Evolutionary conservation across 805 yeast genomes (phyloP), one percentile per base, ranked within the genome.

Genomic region (Candida khao-thaluensis): DNA sequence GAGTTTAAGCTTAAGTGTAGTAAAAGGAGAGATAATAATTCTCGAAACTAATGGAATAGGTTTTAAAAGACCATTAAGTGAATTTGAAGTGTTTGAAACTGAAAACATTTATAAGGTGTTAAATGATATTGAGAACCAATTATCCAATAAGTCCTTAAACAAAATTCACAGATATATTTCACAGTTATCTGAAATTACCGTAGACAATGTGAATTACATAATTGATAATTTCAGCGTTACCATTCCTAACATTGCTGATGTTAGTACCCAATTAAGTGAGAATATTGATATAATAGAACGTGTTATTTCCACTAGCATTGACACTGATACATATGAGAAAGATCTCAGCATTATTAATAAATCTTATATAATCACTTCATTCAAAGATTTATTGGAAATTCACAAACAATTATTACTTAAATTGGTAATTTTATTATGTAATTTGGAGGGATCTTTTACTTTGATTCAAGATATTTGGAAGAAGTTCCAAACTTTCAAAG

Each of bases 1-100:
- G 51, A 71, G 82, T 0, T 66, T 86, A 26, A 64, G 79, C 1
- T 52, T 84, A 1, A 59, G 61, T n/a, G 24, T 47, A 8, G 28
- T 44, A 6, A 41, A 44, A 12, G 38, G 43, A 7, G 38, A 48
- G 12, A 37, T 59, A 7, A 41, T 63, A 10, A 41, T 59, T 2
- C 43, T 57, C 14, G 64, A 66, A 44, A 56, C 58, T 2, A 64
- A 67, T 45, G 67, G 69, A 1, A 25, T 64, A 15, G 64, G 66
- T 2, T 36, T 59, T 2, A 56, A 51, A 35, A 52, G 70, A 41
- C 54, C 54, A 7, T 54, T 66, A 2, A 69, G 65, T 44, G 43
- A 42, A 29, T 65, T 54, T 38, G 73, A 68, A 35, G 22, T 41
- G 1, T 53, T 59, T 38, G 32, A 30, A 17, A 34, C 45, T 3